phyloP scores from a whole-genome alignment of 371 early-diverging fungal genomes.

The Funneliformis caledonium region DNA sequence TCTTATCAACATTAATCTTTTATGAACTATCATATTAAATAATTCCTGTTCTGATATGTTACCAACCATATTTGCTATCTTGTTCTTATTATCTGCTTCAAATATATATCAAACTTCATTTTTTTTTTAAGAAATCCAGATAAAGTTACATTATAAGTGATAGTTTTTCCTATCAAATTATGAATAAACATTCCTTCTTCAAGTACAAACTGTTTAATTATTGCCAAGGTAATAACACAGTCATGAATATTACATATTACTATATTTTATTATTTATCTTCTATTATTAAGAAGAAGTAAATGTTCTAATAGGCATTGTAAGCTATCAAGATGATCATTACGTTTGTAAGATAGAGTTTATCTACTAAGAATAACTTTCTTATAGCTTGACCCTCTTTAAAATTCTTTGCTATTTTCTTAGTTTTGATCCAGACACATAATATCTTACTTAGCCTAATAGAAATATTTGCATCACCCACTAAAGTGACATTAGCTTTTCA shows the following conservation, averaged over 20 bases:
- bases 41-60: conserved; percentile 24
- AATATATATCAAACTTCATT: conserved; percentile 21
- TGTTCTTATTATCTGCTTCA: not conserved
- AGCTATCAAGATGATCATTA: no score
- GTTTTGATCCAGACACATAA: no score
- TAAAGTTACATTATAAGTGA: not conserved
- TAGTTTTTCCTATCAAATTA: not conserved
- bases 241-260: conserved; percentile 4
- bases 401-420: no score
- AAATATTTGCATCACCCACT: conserved; percentile 6
- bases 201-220: conserved; percentile 34
- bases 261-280: conserved; percentile 6
- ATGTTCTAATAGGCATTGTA: no score
- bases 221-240: conserved; percentile 21
- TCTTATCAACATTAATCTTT: not conserved
- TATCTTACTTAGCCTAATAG: conserved; percentile 22
- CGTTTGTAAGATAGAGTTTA: no score
- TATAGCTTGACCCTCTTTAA: no score
- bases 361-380: no score
- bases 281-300: not conserved
- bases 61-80: conserved; percentile 8
- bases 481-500: conserved; percentile 11
- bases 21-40: conserved; percentile 19
- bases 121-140: conserved; percentile 14
- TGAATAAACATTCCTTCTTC: not conserved